phyloP scores from a whole-genome alignment of 2,329 filamentous ascomycete species.

The Macroventuria anomochaeta region DNA sequence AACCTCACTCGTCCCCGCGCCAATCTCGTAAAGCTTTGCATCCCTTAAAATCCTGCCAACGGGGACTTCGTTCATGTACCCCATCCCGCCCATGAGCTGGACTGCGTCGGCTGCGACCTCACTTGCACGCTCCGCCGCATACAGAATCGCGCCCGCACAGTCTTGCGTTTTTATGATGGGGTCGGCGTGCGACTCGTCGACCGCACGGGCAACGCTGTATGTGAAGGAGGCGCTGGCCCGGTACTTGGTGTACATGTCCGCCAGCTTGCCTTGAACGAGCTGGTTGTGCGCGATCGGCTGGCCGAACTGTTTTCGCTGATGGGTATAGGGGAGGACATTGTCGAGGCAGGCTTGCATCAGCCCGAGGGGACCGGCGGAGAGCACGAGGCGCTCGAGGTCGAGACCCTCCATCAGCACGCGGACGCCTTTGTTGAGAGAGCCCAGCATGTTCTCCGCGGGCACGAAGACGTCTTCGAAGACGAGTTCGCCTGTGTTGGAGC shows the following conservation, averaged over 20 bases:
- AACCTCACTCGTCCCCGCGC: slow-evolving; percentile 93
- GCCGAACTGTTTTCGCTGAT: slow-evolving; percentile 88
- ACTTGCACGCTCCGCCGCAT: slow-evolving; percentile 88
- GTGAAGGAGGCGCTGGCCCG: slow-evolving; percentile 86
- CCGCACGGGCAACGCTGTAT: slow-evolving; percentile 77
- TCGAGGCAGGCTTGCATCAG: slow-evolving; percentile 94
- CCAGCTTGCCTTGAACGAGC: slow-evolving; percentile 87
- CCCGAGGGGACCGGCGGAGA: slow-evolving; percentile 87
- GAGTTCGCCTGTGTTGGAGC: slow-evolving; percentile 93
- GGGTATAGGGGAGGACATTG: slow-evolving; percentile 84
- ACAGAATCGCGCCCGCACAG: slow-evolving; percentile 92
- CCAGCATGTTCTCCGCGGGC: slow-evolving; percentile 80
- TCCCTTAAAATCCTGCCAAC: slow-evolving; percentile 83
- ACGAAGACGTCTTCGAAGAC: slow-evolving; percentile 92
- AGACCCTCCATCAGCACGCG: slow-evolving; percentile 95
- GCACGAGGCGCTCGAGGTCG: slow-evolving; percentile 89
- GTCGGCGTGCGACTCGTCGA: slow-evolving; percentile 67
- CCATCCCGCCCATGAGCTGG: slow-evolving; percentile 92
- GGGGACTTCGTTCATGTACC: slow-evolving; percentile 94
- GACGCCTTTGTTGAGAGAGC: slow-evolving; percentile 80
- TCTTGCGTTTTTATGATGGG: slow-evolving; percentile 77
- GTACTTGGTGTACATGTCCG: slow-evolving; percentile 97
- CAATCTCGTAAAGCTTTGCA: slow-evolving; percentile 91
- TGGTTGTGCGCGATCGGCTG: slow-evolving; percentile 89
- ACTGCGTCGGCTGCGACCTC: slow-evolving; percentile 87